Evolutionary conservation across 106 monocot species (phyloP), one percentile per base, ranked within the genome.

Genomic region (Dendrobium huoshanense): DNA sequence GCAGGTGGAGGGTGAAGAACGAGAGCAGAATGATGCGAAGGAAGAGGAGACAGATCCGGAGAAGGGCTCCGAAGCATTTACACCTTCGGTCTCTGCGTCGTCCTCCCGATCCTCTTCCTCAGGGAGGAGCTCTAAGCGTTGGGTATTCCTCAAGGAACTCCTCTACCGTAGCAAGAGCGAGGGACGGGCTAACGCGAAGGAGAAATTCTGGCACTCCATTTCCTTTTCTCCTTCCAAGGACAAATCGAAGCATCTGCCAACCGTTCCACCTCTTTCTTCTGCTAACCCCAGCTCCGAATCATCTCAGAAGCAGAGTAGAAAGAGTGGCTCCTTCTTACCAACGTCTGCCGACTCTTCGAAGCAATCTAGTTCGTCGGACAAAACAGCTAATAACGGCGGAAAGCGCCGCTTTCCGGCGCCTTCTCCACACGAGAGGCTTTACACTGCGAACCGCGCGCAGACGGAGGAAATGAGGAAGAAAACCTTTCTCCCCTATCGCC

Each of bases 121-220:
- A 0, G 81, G 86, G 2, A 59, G 91, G 45, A 88, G 86, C 86
- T 92, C 95, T 4, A 92, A 93, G 87, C 81, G 91, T 15, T 96
- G 96, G 96, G 87, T 98, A 41, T 95, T 95, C 77, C 83, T 98
- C 41, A 98, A 95, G 83, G 98, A 98, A 75, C 82, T 98, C 51
- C 88, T 98, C 29, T 89, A 98, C 89, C 80, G 98, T 67, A 98
- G 98, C 89, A 98, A 98, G 81, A 95, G 95, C 83, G 98, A 98
- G 75, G 96, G 96, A 22, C 79, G 95, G 33, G 80, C 77, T 1
- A 83, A 87, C 45, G 79, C 43, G 19, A 88, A 86, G 79, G 94
- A 92, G 75, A 89, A 86, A 87, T 94, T 94, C 86, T 92, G 94
- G 92, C 83, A 85, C 77, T 85, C 84, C 37, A 81, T 91, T 56